Evolutionary conservation across 352 stramenopile genomes (phyloP), one percentile per base, ranked within the genome.

Genomic region (Phytophthora tubulina): DNA sequence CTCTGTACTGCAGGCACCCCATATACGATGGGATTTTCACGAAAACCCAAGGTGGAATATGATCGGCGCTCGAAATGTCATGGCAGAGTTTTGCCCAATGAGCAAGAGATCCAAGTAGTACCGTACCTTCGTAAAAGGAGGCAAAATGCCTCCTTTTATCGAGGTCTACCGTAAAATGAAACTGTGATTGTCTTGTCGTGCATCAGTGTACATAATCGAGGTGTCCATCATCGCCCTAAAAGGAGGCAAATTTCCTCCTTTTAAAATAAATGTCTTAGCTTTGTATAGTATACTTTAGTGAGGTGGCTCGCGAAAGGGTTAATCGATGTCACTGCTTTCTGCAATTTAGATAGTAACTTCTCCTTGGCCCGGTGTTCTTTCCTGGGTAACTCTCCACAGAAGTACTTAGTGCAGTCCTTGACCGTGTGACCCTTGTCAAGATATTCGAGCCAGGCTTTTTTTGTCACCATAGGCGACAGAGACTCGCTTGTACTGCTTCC

Each of bases 111-210:
- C 5, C 38, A 42, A 42, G 15, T 8, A 42, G 39, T 60, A 39
- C 53, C 21, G 30, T 14, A 39, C 4, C 31, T 49, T 60, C 38
- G 30, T 33, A 54, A 44, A 63, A 53, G 42, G 42, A 55, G 17
- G 56, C 56, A 55, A 48, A 30, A 33, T 64, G 15, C 56, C 42
- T 53, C 54, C 31, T 53, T 62, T 53, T 33, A 46, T 6, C 38
- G 38, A 15, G 27, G n/a, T 36, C 33, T 42, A 36, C 8, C 21
- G 17, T 50, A 13, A 32, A 32, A 32, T 50, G n/a, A 7, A 32
- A 50, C 17, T 50, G 44, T 32, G 6, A 27, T 32, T 32, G 44
- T 17, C 11, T 6, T 15, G 38, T 44, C 38, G 7, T 50, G 15
- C 36, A 30, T 36, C 36, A 50, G 14, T 38, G 35, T 11, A 50